These are phyloP conservation scores for Cladobotryum protrusum DNA, from an alignment of 2,329 filamentous ascomycete genomes.

Conservation along the genomic window DNA sequence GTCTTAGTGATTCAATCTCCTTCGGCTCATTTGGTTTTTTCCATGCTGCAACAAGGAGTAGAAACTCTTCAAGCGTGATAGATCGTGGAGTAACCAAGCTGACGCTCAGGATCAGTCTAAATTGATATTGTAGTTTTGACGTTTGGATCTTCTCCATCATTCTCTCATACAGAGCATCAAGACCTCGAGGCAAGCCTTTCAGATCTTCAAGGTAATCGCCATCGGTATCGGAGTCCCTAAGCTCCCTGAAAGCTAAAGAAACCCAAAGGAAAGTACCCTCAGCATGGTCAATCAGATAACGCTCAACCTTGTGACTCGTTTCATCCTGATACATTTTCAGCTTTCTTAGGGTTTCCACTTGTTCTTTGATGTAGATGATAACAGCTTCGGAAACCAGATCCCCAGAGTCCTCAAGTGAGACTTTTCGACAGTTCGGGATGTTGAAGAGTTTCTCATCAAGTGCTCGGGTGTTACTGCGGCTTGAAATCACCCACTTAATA, in stretches of 20 bases:
- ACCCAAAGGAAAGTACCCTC: neutral
- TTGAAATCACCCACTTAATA: neutral
- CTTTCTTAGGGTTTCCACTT: neutral
- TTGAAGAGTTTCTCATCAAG: neutral
- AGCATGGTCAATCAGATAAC: neutral
- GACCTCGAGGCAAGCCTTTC: conserved; percentile 19
- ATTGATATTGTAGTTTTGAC: conserved; percentile 23
- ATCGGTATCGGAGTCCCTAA: neutral
- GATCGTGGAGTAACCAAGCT: conserved; percentile 28
- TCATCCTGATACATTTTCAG: neutral
- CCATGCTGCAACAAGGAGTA: conserved; percentile 13
- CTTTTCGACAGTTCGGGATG: neutral
- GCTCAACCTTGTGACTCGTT: neutral
- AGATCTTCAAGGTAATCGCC: neutral
- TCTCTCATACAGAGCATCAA: conserved; percentile 29
- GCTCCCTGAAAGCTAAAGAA: neutral
- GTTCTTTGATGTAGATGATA: neutral
- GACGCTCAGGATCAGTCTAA: conserved; percentile 27
- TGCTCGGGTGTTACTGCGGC: neutral
- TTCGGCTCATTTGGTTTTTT: neutral
- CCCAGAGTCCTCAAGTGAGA: neutral
- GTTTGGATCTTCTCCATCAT: conserved; percentile 30
- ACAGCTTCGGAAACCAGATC: neutral
- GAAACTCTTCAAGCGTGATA: conserved; percentile 29
- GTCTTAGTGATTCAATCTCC: conserved; percentile 13